Conservation (phyloP, 441 rosid species). For the Erodium texanum region DNA sequence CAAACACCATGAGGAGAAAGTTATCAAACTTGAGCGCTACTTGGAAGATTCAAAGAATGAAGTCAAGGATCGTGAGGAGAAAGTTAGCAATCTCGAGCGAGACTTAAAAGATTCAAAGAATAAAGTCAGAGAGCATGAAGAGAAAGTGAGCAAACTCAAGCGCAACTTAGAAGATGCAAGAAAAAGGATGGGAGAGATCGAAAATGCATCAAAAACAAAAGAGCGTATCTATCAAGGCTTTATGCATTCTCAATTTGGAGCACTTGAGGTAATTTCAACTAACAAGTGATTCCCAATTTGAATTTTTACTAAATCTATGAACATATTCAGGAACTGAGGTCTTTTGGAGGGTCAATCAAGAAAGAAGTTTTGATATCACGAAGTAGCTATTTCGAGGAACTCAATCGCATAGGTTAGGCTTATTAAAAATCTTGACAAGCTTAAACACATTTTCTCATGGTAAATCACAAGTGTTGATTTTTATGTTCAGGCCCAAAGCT, state of each 20-base stretch:
- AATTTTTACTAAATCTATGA: slow-evolving; percentile 12
- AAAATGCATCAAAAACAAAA: slow-evolving; percentile 59
- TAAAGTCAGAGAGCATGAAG: slow-evolving; percentile 40
- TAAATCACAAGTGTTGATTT: slow-evolving; percentile 14
- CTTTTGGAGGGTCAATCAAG: slow-evolving; percentile 47
- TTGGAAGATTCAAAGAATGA: slow-evolving; percentile 47
- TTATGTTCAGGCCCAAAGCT: slow-evolving; percentile 42
- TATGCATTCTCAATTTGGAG: slow-evolving; percentile 38
- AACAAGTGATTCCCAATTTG: slow-evolving; percentile 10
- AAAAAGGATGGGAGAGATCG: slow-evolving; percentile 17
- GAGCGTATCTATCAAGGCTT: slow-evolving; percentile 41
- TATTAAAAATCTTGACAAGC: slow-evolving; percentile 3
- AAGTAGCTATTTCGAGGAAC: slow-evolving; percentile 43
- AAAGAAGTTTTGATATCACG: slow-evolving; percentile 50
- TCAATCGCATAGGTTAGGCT: slow-evolving; percentile 40
- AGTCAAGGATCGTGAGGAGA: slow-evolving; percentile 35
- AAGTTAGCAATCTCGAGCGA: neutral
- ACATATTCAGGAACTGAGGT: slow-evolving; percentile 52
- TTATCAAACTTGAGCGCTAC: slow-evolving; percentile 6
- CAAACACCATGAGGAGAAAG: slow-evolving; percentile 28
- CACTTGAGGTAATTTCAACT: slow-evolving; percentile 47
- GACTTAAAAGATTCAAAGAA: slow-evolving; percentile 43
- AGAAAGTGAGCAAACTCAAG: neutral
- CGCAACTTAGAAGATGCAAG: neutral
- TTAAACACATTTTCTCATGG: neutral